Conservation (phyloP, 257 asterid species). For the Orobanche coerulescens region DNA sequence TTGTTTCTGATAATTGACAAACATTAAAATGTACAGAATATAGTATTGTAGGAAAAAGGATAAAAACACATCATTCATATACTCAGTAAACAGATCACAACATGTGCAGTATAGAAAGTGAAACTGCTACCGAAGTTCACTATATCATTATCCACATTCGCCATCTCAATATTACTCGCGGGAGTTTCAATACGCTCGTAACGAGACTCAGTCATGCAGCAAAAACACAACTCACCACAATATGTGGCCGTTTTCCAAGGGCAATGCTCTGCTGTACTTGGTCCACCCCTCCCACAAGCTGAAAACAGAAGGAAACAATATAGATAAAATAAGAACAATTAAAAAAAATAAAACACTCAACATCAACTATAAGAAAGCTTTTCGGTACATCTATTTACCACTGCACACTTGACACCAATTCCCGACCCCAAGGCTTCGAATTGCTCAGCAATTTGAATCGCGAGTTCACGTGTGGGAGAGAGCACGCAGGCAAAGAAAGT, state of each 20-base stretch:
- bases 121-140: no score
- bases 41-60: not conserved
- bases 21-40: not conserved
- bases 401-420: no score
- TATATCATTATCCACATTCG: not conserved
- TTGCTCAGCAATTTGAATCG: slow-evolving; percentile 43
- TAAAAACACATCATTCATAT: not conserved
- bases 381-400: no score
- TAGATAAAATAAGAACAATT: not conserved
- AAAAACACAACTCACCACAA: slow-evolving; percentile 18
- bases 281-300: slow-evolving; percentile 76
- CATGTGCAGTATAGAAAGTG: not conserved
- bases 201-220: not conserved
- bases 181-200: not conserved
- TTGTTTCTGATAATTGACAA: no score
- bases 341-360: not conserved
- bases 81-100: not conserved
- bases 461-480: no score
- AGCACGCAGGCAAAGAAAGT: slow-evolving; percentile 88
- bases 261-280: slow-evolving; percentile 52
- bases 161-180: not conserved
- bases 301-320: slow-evolving; percentile 20
- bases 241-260: slow-evolving; percentile 65
- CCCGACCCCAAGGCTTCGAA: no score
- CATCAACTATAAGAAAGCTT: not conserved